Evolutionary conservation across 139 green algal species (phyloP).

Genomic region (Tetradesmus obliquus): DNA sequence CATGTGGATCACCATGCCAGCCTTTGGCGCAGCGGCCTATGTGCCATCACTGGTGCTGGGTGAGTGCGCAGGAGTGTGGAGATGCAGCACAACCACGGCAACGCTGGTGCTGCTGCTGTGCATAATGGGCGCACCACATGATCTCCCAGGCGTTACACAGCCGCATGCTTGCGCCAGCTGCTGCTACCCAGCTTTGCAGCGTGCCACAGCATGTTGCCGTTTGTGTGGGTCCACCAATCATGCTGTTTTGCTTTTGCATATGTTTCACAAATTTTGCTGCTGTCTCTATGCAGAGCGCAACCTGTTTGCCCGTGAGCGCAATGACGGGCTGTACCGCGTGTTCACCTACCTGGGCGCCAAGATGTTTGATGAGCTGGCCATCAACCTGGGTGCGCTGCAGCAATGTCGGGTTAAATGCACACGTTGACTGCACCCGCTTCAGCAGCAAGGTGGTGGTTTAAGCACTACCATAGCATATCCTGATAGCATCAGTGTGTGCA

Average conservation of each 20-base stretch:
- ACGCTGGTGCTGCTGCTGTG: constrained; percentile 51
- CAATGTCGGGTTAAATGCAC: no score
- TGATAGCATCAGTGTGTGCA: no score
- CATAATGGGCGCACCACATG: neutral
- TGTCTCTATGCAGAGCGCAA: constrained; percentile 65
- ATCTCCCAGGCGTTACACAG: no score
- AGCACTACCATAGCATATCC: no score
- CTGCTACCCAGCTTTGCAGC: no score
- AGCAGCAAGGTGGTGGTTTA: no score
- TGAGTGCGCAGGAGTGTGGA: constrained; percentile 22
- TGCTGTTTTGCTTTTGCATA: no score
- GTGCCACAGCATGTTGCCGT: no score
- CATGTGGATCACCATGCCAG: constrained; percentile 80
- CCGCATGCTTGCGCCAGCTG: no score
- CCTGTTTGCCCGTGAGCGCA: constrained; percentile 83
- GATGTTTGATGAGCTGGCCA: constrained; percentile 70
- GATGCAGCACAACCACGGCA: constrained; percentile 47
- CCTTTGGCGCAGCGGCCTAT: constrained; percentile 83
- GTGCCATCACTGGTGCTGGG: constrained; percentile 81
- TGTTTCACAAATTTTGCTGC: no score
- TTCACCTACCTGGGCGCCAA: constrained; percentile 86
- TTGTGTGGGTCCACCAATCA: no score
- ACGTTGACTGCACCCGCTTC: neutral
- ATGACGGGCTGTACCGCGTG: constrained; percentile 82
- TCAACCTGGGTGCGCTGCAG: constrained; percentile 40